These are phyloP conservation scores for Tardiomyces depauwii DNA, from an alignment of 1,139 yeast species.

Conservation along the genomic window DNA sequence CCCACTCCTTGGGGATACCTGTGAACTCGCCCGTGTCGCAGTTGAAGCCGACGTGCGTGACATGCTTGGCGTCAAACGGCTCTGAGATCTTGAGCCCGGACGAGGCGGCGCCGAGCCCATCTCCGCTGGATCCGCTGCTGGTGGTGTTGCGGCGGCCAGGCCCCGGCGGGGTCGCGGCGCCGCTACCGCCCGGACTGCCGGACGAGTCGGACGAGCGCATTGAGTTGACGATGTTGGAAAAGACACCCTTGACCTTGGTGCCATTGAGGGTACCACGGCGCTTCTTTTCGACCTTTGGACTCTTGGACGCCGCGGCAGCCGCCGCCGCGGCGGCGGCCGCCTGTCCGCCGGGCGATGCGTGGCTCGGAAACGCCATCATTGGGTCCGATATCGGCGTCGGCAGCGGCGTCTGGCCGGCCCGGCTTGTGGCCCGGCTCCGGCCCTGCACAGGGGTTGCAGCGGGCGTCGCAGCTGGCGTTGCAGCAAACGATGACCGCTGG, in stretches of 20 bases:
- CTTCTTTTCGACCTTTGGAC: not conserved
- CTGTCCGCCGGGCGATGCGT: not conserved
- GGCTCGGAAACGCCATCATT: not conserved
- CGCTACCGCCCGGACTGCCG: conserved; percentile 16
- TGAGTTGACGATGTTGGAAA: conserved; percentile 37
- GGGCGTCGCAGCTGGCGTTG: not conserved
- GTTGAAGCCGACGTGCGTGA: conserved; percentile 89
- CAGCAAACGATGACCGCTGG: not conserved
- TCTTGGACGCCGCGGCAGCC: not conserved
- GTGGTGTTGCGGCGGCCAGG: not conserved
- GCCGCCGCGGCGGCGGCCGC: not conserved
- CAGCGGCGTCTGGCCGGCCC: conserved; percentile 13
- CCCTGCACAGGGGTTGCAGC: not conserved
- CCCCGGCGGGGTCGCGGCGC: conserved; percentile 3
- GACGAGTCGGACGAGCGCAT: conserved; percentile 27
- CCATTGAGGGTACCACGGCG: not conserved
- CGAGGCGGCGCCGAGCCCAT: conserved; percentile 19
- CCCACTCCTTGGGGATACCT: conserved; percentile 93
- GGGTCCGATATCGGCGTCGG: conserved; percentile 7
- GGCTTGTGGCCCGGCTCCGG: conserved; percentile 16
- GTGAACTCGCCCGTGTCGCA: conserved; percentile 74
- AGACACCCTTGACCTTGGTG: conserved; percentile 34
- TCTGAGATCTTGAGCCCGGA: conserved; percentile 59
- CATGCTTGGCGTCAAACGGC: conserved; percentile 84
- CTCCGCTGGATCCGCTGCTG: conserved; percentile 4